Percentiles rank a stretch among this genome's conserved stretches.
Evolutionary conservation across 495 filamentous ascomycete species (phyloP).

Genomic region (Neurospora intermedia): DNA sequence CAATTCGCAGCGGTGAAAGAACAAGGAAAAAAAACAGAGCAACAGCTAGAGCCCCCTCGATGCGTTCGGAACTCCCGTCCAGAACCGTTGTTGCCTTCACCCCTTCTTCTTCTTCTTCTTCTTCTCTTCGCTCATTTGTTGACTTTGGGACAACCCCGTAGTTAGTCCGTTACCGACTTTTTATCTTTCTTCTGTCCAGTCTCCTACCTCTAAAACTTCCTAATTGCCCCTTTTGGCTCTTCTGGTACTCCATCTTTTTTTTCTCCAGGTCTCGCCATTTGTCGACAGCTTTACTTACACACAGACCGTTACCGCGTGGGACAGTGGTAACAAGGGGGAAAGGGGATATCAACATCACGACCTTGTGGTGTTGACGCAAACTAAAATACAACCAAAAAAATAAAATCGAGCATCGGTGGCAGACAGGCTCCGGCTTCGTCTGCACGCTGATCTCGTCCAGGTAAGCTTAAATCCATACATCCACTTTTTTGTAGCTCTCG

Average conservation of each 20-base stretch:
- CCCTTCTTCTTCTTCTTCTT: slow-evolving; percentile 6
- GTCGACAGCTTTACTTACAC: neutral
- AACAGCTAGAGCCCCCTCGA: slow-evolving; percentile 16
- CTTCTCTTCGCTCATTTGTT: slow-evolving; percentile 21
- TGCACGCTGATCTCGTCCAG: slow-evolving; percentile 42
- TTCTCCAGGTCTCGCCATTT: neutral
- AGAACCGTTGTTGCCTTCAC: slow-evolving; percentile 9
- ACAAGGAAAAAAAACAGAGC: neutral
- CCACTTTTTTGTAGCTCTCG: neutral
- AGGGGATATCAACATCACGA: neutral
- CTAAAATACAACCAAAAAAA: slow-evolving; percentile 10
- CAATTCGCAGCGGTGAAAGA: neutral
- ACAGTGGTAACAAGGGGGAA: neutral
- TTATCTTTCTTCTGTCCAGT: slow-evolving; percentile 9
- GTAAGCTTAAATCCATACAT: slow-evolving; percentile 24
- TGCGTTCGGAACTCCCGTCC: slow-evolving; percentile 12
- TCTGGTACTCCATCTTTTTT: neutral
- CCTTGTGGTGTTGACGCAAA: slow-evolving; percentile 7
- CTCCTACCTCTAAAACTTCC: neutral
- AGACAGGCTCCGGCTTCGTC: slow-evolving; percentile 42
- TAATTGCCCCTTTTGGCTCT: neutral
- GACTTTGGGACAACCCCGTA: neutral
- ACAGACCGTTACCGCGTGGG: neutral
- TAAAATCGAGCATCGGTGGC: slow-evolving; percentile 38
- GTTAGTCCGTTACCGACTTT: slow-evolving; percentile 17